phyloP scores from a whole-genome alignment of 2,329 filamentous ascomycete genomes.

The Cercospora berteroae region DNA sequence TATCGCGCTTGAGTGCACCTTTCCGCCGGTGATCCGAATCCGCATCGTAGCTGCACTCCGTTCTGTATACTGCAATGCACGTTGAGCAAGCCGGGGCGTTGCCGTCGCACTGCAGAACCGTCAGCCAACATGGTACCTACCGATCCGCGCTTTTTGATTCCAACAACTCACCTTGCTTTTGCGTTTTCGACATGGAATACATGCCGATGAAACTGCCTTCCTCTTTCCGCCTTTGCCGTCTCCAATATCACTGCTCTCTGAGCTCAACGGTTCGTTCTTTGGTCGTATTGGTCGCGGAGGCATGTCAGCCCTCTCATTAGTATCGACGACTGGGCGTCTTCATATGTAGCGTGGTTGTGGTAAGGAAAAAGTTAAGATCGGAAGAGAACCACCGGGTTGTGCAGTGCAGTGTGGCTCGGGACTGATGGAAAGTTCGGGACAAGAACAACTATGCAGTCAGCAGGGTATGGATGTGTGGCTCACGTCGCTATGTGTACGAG shows the following conservation, averaged over 20 bases:
- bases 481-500: constrained; percentile 4
- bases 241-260: constrained; percentile 33
- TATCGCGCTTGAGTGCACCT: constrained; percentile 43
- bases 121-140: neutral
- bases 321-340: constrained; percentile 3
- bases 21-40: constrained; percentile 50
- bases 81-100: constrained; percentile 50
- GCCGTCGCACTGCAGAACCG: constrained; percentile 48
- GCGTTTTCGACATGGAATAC: constrained; percentile 51
- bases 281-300: constrained; percentile 37
- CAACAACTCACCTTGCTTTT: constrained; percentile 47
- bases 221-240: constrained; percentile 35
- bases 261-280: constrained; percentile 31
- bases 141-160: too few species aligned
- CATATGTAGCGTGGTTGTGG: constrained; percentile 1
- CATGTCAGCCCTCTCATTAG: constrained; percentile 24
- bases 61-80: constrained; percentile 52
- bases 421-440: constrained; percentile 22
- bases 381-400: constrained; percentile 7
- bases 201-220: constrained; percentile 44
- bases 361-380: constrained; percentile 10
- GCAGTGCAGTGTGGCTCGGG: constrained; percentile 17
- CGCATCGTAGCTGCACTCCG: constrained; percentile 51
- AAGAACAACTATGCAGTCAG: constrained; percentile 3
- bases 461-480: constrained; percentile 13